Percentiles rank a stretch among this genome's conserved stretches.
phyloP scores from a whole-genome alignment of 2,329 filamentous ascomycete species.

The Xylariaceae sp. region DNA sequence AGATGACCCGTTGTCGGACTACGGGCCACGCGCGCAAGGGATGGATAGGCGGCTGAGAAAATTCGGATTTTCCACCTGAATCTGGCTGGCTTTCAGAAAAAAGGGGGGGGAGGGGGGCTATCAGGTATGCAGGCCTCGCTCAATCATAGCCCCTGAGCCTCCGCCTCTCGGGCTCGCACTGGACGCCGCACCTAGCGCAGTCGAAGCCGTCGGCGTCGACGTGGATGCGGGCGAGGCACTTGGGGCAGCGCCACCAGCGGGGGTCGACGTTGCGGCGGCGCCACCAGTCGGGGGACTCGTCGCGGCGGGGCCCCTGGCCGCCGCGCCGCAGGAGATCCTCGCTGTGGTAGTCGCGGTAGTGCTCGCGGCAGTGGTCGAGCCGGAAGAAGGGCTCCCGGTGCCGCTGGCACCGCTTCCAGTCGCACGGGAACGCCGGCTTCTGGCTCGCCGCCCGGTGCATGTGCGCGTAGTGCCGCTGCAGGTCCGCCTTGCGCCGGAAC shows the following conservation, averaged over 20 bases:
- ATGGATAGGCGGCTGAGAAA: neutral
- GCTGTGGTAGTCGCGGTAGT: slow-evolving; percentile 57
- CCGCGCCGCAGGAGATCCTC: slow-evolving; percentile 46
- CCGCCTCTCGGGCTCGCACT: slow-evolving; percentile 48
- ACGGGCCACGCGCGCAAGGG: no score
- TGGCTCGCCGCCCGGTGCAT: slow-evolving; percentile 47
- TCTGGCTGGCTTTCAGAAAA: slow-evolving; percentile 1
- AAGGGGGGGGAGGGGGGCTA: no score
- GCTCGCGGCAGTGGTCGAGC: slow-evolving; percentile 60
- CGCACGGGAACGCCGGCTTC: slow-evolving; percentile 52
- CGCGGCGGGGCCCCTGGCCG: slow-evolving; percentile 15
- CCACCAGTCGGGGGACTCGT: slow-evolving; percentile 42
- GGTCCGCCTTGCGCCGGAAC: slow-evolving; percentile 58
- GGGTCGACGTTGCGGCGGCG: slow-evolving; percentile 42
- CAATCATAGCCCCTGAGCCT: slow-evolving; percentile 25
- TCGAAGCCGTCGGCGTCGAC: slow-evolving; percentile 46
- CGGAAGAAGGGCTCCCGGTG: slow-evolving; percentile 52
- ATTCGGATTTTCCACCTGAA: neutral
- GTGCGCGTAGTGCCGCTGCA: slow-evolving; percentile 55
- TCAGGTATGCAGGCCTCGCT: slow-evolving; percentile 3
- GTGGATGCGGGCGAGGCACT: slow-evolving; percentile 52
- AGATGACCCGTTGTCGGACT: no score
- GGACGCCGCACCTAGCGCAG: slow-evolving; percentile 51
- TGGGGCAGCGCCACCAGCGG: slow-evolving; percentile 58
- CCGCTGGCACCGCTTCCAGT: slow-evolving; percentile 54